Conservation (phyloP, 805 yeast species). For the Kodamaea nitidulidarum region DNA sequence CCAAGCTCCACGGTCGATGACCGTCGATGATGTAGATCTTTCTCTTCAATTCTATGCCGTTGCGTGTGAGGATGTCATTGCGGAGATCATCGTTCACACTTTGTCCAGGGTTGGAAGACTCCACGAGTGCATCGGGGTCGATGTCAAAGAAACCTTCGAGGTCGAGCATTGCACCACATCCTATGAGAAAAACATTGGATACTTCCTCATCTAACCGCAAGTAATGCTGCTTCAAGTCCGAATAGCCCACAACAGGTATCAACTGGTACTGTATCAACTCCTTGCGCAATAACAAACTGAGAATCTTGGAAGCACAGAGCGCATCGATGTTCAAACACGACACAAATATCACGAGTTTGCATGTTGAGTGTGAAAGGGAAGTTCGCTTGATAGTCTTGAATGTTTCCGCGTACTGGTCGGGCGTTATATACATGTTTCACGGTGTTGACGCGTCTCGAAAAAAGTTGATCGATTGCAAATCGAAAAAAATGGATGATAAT, state of each 20-base stretch:
- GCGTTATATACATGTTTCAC: constrained; percentile 63
- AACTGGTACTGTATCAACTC: constrained; percentile 84
- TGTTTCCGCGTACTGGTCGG: constrained; percentile 61
- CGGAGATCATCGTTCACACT: constrained; percentile 20
- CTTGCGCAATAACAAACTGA: constrained; percentile 66
- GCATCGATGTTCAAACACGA: constrained; percentile 91
- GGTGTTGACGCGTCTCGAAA: background rate
- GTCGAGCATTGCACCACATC: constrained; percentile 93
- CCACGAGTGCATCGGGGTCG: constrained; percentile 49
- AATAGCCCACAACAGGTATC: constrained; percentile 89
- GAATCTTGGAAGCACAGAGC: constrained; percentile 78
- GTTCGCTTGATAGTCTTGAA: constrained; percentile 64
- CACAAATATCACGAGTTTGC: constrained; percentile 81
- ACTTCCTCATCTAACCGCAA: constrained; percentile 66
- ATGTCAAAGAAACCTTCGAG: constrained; percentile 69
- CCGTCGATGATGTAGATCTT: constrained; percentile 83
- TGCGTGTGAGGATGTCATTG: constrained; percentile 13
- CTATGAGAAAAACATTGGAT: constrained; percentile 70
- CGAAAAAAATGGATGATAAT: background rate
- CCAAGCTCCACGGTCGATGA: constrained; percentile 94
- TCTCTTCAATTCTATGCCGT: constrained; percentile 35
- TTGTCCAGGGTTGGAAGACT: constrained; percentile 13
- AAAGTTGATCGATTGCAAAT: background rate
- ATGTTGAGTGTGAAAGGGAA: constrained; percentile 89
- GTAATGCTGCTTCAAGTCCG: constrained; percentile 67